Evolutionary conservation across 768 basidiomycete genomes (phyloP), one percentile per base, ranked within the genome.

Genomic region (Gyrodon lividus): DNA sequence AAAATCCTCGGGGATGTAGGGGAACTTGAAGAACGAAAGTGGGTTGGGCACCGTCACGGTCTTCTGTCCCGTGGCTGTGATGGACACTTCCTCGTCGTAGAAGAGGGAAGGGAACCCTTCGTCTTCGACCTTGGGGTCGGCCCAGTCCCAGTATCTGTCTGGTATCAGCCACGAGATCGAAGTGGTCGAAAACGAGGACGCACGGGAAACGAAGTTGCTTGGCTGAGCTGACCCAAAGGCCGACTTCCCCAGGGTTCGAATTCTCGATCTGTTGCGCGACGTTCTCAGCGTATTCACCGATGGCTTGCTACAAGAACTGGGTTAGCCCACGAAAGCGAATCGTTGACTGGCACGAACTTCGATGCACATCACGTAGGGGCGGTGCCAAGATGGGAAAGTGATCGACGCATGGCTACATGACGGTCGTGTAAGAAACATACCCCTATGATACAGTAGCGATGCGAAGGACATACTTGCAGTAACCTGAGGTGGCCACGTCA

Each of bases 91-190:
- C 0, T 67, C 49, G 2, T 43, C 19, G 34, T 54, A 55, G 23
- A 65, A 56, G 4, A 67, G 43, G 30, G 62, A 41, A 8, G 65
- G 60, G 4, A 67, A 38, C 3, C 63, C 60, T 16, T 60, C 41
- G n/a, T 30, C 19, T 6, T 50, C 48, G 13, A 63, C 57, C 44
- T 42, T 47, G 10, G 52, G 53, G 19, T 56, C 65, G 3, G 58
- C 66, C 65, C 66, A 68, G 47, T 68, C 63, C 63, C 66, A 67
- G 45, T 60, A 66, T 26, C 61, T 67, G 43, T 13, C n/a, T 5
- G 39, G 16, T 22, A 39, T 54, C 33, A 52, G 26, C 8, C 40
- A 43, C 7, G 35, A 35, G 9, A 16, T 19, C n/a, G 33, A 16
- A 20, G 19, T 24, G 17, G 6, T 6, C n/a, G 8, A 34, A 34